phyloP scores from a whole-genome alignment of 2,329 filamentous ascomycete species.

The Rugonectria rugulosa region DNA sequence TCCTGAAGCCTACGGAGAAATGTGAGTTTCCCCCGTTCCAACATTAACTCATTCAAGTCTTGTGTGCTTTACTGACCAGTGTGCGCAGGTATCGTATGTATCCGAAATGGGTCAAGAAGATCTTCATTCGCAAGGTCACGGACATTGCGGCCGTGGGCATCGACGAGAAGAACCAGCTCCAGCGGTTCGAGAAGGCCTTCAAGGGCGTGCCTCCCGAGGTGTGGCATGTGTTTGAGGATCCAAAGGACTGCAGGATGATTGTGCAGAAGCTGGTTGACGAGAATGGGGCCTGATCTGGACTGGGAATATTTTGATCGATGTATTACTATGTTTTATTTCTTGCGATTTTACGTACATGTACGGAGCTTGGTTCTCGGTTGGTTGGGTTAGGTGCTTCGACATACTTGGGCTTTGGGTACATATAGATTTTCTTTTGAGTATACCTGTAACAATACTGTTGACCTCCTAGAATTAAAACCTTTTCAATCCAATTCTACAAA shows the following conservation, averaged over 20 bases:
- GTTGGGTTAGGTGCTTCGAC: background rate
- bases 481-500: too few relatives aligned
- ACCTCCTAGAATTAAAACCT: too few relatives aligned
- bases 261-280: conserved; percentile 37
- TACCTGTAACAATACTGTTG: too few relatives aligned
- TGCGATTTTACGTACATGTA: too few relatives aligned
- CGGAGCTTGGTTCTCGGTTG: background rate
- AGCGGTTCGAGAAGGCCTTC: conserved; percentile 86
- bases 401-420: background rate
- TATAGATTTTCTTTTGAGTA: background rate
- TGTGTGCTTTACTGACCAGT: conserved; percentile 21
- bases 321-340: too few relatives aligned
- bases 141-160: conserved; percentile 76
- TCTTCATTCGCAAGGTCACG: conserved; percentile 85
- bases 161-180: conserved; percentile 74
- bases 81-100: conserved; percentile 63
- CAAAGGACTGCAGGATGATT: conserved; percentile 65
- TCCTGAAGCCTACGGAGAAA: conserved; percentile 86
- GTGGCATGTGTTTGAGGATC: conserved; percentile 86
- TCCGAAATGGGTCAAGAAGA: conserved; percentile 80
- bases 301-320: background rate
- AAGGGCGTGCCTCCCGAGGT: conserved; percentile 70
- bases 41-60: background rate
- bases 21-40: conserved; percentile 55
- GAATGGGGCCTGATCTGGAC: background rate